phyloP scores from a whole-genome alignment of 768 basidiomycete species.

The Pisolithus microcarpus region DNA sequence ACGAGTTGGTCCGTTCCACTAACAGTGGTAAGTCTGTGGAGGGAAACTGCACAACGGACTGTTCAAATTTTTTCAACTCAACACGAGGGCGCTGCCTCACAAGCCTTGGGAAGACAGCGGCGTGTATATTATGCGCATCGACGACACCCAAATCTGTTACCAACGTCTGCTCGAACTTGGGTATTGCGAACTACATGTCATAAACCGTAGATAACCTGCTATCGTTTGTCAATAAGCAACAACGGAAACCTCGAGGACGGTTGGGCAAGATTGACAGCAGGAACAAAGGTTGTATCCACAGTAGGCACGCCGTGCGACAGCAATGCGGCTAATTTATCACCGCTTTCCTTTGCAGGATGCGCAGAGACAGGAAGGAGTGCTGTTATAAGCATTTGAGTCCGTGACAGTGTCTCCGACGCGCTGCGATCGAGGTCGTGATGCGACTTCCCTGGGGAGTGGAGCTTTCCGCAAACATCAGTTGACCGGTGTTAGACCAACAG shows the following conservation, averaged over 20 bases:
- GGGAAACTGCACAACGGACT: too few species aligned
- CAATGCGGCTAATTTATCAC: conserved; percentile 37
- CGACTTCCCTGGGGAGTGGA: conserved; percentile 3
- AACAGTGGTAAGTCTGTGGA: too few species aligned
- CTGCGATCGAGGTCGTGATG: conserved; percentile 19
- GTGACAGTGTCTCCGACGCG: conserved; percentile 40
- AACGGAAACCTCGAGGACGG: conserved; percentile 71
- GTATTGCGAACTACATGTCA: neutral
- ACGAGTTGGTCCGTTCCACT: too few species aligned
- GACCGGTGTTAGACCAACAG: conserved; percentile 1
- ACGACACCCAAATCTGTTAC: too few species aligned
- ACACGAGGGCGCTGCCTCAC: too few species aligned
- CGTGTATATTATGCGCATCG: too few species aligned
- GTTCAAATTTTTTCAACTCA: too few species aligned
- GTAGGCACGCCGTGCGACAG: conserved; percentile 48
- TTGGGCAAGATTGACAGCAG: conserved; percentile 59
- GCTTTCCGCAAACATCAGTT: conserved; percentile 8
- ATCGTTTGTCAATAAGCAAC: conserved; percentile 47
- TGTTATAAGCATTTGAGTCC: conserved; percentile 57
- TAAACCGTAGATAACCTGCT: conserved; percentile 1
- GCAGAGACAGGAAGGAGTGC: conserved; percentile 40
- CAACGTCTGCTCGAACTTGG: too few species aligned
- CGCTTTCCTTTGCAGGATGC: conserved; percentile 17
- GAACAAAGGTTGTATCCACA: conserved; percentile 46
- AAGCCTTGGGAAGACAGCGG: too few species aligned